Percentiles rank a stretch among this genome's conserved stretches.
phyloP scores from a whole-genome alignment of 176 grass and related monocot genomes.

The barley (Hordeum vulgare) region DNA sequence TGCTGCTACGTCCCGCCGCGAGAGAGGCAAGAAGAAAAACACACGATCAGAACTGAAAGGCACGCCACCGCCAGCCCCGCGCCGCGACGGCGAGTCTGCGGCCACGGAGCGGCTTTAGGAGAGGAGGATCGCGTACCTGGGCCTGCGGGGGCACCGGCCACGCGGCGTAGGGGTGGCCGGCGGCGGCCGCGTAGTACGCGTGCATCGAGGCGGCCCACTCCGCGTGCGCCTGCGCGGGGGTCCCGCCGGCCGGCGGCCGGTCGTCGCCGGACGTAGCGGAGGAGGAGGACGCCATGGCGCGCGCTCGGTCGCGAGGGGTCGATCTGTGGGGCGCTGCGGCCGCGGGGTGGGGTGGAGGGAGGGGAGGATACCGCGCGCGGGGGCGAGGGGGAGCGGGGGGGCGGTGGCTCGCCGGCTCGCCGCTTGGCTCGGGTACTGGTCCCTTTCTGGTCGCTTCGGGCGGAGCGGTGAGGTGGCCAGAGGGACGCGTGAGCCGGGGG shows the following conservation, averaged over 20 bases:
- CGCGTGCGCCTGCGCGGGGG: slow-evolving; percentile 9
- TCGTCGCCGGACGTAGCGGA: slow-evolving; percentile 37
- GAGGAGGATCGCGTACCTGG: slow-evolving; percentile 23
- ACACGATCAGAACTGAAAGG: slow-evolving; percentile 21
- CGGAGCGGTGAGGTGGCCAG: slow-evolving; percentile 23
- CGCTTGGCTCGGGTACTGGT: neutral
- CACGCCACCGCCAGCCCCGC: neutral
- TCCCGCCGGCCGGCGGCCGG: slow-evolving; percentile 4
- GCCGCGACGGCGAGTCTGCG: neutral
- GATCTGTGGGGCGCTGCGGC: neutral
- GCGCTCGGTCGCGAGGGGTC: no score
- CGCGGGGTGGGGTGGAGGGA: neutral
- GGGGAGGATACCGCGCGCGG: neutral
- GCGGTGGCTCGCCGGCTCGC: neutral
- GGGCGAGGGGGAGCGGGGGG: neutral
- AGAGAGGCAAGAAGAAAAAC: neutral
- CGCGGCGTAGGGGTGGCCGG: slow-evolving; percentile 37
- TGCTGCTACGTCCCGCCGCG: slow-evolving; percentile 9
- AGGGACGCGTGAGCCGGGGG: slow-evolving; percentile 26
- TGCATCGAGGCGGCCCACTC: slow-evolving; percentile 48
- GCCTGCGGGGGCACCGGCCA: slow-evolving; percentile 38
- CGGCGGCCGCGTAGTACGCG: slow-evolving; percentile 39
- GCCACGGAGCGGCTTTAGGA: neutral
- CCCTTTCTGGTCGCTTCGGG: slow-evolving; percentile 30
- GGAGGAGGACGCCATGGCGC: slow-evolving; percentile 35